Evolutionary conservation across 2,329 filamentous ascomycete species (phyloP).

Genomic region (Ophiostoma sp.): DNA sequence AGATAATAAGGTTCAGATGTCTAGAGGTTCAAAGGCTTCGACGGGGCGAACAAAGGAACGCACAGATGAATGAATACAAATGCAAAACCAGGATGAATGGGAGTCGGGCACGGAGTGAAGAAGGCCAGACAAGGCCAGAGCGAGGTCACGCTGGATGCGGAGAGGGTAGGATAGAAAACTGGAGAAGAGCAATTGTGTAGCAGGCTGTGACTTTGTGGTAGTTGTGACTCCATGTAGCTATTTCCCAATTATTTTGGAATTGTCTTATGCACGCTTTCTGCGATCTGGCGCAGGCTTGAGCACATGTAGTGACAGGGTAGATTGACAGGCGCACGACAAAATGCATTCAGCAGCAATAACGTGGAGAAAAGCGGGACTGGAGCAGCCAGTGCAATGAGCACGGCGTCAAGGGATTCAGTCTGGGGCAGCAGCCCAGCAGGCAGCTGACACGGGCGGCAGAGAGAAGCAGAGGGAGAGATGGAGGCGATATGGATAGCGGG

Average conservation of each 20-base stretch:
- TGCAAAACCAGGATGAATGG: neutral
- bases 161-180: conserved; percentile 14
- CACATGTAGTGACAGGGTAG: conserved; percentile 17
- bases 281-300: conserved; percentile 9
- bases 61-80: neutral
- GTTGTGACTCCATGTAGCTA: neutral
- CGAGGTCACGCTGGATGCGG: conserved; percentile 12
- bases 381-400: neutral
- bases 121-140: neutral
- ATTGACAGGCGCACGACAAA: conserved; percentile 15
- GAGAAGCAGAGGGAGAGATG: neutral
- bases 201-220: conserved; percentile 12
- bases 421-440: neutral
- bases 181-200: conserved; percentile 8
- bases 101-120: neutral
- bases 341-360: neutral
- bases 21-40: neutral
- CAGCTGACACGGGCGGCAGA: neutral
- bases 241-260: no score
- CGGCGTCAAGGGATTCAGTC: neutral
- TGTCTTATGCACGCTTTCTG: no score
- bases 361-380: conserved; percentile 11
- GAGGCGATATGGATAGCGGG: neutral
- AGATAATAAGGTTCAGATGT: conserved; percentile 14
- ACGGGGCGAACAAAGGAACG: neutral